phyloP scores from a whole-genome alignment of 257 asterid genomes.

The Solanum megistacrolobum region DNA sequence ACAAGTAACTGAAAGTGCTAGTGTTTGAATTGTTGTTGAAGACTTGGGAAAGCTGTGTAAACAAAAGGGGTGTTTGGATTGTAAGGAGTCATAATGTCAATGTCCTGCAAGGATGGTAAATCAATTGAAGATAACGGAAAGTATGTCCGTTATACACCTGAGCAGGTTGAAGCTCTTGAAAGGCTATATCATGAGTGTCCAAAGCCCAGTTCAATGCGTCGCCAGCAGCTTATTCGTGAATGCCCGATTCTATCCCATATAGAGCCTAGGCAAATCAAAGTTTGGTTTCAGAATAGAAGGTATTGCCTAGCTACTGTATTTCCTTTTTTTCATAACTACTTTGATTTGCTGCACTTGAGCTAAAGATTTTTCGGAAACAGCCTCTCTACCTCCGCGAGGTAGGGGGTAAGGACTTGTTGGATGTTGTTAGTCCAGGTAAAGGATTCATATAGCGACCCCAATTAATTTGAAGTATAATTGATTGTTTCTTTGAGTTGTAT shows the following conservation, averaged over 20 bases:
- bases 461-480: neutral
- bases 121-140: constrained; percentile 57
- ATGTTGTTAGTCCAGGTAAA: neutral
- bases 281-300: constrained; percentile 95
- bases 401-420: neutral
- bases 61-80: neutral
- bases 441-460: neutral
- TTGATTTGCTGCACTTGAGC: neutral
- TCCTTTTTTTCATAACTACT: neutral
- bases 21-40: neutral
- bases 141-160: constrained; percentile 82
- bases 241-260: constrained; percentile 72
- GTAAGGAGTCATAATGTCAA: constrained; percentile 35
- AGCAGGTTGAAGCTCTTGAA: constrained; percentile 91
- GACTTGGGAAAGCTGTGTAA: neutral
- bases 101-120: constrained; percentile 61
- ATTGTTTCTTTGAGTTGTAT: constrained; percentile 1
- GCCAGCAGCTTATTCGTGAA: constrained; percentile 85
- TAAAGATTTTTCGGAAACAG: neutral
- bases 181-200: constrained; percentile 91
- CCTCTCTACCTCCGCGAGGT: neutral
- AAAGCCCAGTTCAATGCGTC: constrained; percentile 76
- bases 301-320: neutral
- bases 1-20: neutral
- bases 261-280: constrained; percentile 89